Conservation (phyloP, 2,329 filamentous ascomycete species). For the Cladophialophora chaetospira region DNA sequence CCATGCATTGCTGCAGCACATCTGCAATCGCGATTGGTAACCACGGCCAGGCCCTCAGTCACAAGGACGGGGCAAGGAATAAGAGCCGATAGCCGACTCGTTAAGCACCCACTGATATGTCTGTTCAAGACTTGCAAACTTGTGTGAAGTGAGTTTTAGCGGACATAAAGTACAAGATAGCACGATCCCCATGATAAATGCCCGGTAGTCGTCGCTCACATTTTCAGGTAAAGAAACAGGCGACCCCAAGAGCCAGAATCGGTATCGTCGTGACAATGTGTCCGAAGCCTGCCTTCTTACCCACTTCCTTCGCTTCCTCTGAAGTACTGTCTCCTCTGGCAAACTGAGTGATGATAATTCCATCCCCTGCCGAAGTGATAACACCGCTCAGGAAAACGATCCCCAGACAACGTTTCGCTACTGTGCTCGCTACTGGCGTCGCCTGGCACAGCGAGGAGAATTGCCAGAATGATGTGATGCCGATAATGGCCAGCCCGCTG, state of each 20-base stretch:
- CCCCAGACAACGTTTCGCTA: constrained; percentile 1
- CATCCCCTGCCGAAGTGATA: constrained; percentile 1
- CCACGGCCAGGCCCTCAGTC: no score
- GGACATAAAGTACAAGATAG: not conserved
- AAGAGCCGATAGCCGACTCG: no score
- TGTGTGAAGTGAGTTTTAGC: no score
- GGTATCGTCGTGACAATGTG: constrained; percentile 7
- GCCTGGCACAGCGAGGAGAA: constrained; percentile 5
- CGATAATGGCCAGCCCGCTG: constrained; percentile 1
- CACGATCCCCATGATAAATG: not conserved
- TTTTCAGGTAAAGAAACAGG: not conserved
- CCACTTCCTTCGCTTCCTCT: not conserved
- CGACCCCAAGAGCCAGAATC: not conserved
- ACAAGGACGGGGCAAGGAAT: no score
- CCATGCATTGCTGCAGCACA: no score
- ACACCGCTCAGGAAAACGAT: constrained; percentile 3
- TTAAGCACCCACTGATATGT: no score
- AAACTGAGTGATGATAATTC: not conserved
- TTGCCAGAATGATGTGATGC: constrained; percentile 1
- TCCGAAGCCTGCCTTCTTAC: not conserved
- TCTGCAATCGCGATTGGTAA: no score
- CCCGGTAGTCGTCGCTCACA: not conserved
- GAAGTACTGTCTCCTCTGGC: not conserved
- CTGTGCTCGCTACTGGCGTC: not conserved
- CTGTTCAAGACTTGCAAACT: no score